Conservation (phyloP, 106 monocot species). For the Alisma plantagoaquatica region DNA sequence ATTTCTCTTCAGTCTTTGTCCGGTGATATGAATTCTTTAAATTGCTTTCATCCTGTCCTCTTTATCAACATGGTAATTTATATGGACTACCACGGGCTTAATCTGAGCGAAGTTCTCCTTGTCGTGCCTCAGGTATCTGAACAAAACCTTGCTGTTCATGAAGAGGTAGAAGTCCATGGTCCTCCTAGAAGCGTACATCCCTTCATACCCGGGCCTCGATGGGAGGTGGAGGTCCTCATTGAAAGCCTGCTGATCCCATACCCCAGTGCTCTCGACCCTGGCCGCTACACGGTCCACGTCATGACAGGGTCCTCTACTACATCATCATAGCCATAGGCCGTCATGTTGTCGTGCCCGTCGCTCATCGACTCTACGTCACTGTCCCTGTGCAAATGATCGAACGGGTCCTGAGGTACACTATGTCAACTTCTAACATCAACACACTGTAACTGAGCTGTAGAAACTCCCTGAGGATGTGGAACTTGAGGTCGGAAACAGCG, state of each 20-base stretch:
- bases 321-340: conserved; percentile 84
- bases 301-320: conserved; percentile 76
- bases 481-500: too few relatives aligned
- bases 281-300: conserved; percentile 85
- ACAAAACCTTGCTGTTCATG: conserved; percentile 94
- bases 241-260: conserved; percentile 87
- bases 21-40: too few relatives aligned
- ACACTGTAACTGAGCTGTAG: conserved; percentile 83
- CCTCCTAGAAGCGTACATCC: conserved; percentile 69
- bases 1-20: too few relatives aligned
- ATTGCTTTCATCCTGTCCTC: too few relatives aligned
- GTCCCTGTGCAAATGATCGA: conserved; percentile 73
- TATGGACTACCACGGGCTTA: conserved; percentile 7
- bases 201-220: conserved; percentile 68
- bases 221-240: conserved; percentile 80
- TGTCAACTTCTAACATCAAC: conserved; percentile 78
- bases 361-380: too few relatives aligned
- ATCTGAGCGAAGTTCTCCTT: conserved; percentile 13
- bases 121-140: conserved; percentile 74
- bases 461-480: conserved; percentile 69
- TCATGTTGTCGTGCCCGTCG: conserved; percentile 74
- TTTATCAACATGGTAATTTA: too few relatives aligned
- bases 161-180: conserved; percentile 85
- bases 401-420: conserved; percentile 76
- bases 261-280: conserved; percentile 22